Evolutionary conservation across 139 green algal species (phyloP).

Genomic region (Coccomyxa sp.): DNA sequence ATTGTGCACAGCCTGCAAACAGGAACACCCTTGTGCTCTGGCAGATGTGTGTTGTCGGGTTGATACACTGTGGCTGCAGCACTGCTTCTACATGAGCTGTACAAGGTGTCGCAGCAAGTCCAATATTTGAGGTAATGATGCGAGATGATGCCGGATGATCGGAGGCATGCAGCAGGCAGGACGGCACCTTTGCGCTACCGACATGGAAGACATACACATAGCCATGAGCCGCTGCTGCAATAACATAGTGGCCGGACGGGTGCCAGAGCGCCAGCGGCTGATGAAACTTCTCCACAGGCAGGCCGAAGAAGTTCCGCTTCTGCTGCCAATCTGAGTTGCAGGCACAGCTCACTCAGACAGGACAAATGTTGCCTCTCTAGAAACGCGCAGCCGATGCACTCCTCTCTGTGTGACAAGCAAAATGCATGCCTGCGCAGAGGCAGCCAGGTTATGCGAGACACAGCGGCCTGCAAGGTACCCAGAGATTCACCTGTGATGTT

Average conservation of each 20-base stretch:
- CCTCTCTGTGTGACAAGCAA: no score
- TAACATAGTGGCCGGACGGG: conserved; percentile 17
- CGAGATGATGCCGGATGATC: no score
- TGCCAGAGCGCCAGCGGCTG: conserved; percentile 25
- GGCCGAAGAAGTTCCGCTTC: conserved; percentile 30
- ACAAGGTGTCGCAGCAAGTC: no score
- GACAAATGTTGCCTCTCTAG: neutral
- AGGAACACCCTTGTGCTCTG: neutral
- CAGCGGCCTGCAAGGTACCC: neutral
- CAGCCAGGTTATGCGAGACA: neutral
- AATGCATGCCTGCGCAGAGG: no score
- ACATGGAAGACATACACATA: conserved; percentile 50
- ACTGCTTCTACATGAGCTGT: no score
- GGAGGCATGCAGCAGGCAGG: no score
- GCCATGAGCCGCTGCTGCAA: conserved; percentile 35
- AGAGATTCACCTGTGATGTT: conserved; percentile 15
- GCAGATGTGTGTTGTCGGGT: no score
- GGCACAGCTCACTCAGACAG: neutral
- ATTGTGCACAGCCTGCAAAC: conserved; percentile 27
- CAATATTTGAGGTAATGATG: no score
- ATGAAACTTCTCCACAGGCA: conserved; percentile 37
- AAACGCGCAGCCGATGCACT: no score
- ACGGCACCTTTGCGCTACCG: conserved; percentile 33
- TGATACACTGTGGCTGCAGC: no score
- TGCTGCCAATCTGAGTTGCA: conserved; percentile 22